Evolutionary conservation across 352 stramenopile genomes (phyloP), one percentile per base, ranked within the genome.

Genomic region (Pythium diclinum): DNA sequence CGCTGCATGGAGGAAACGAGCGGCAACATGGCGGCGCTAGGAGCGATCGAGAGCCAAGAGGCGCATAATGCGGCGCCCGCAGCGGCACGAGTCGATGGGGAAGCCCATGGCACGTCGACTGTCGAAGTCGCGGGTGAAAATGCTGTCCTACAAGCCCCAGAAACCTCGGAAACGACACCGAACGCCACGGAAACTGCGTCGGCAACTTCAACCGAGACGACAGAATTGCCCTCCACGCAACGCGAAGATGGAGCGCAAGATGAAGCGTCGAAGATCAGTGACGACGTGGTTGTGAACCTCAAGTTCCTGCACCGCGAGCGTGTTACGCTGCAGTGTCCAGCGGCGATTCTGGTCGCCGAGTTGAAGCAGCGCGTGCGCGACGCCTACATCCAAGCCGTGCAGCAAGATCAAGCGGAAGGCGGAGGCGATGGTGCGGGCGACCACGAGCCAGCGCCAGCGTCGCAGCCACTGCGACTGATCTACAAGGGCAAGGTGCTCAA

Each of bases 401-500:
- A 53, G 17, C 30, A 59, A 25, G 56, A 62, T 9, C 28, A 28
- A 6, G 30, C 49, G 2, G 40, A 6, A 6, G 48, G n/a, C n/a
- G 49, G 38, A 48, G 51, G 10, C 25, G 25, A 28, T 28, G 3
- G 25, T 3, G 3, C 25, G 17, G 55, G 44, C 23, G 44, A 65
- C 33, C 58, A 71, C 19, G 59, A 60, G 44, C 10, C 25, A 7
- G 7, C 52, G 17, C 51, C 55, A 17, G 46, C 25, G 36, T 59
- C 59, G 8, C 59, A 63, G 10, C 44, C 65, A 3, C 38, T 72
- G 55, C 65, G 65, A 28, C 63, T 72, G 51, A 72, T 72, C 25
- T 72, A 72, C 65, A 72, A 72, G 40, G 65, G 65, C 14, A 72
- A 65, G 34, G 65, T 65, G 36, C 52, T 72, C 19, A 67, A 72